Evolutionary conservation across 2,329 filamentous ascomycete species (phyloP).

Genomic region (Fusarium staphyleae): DNA sequence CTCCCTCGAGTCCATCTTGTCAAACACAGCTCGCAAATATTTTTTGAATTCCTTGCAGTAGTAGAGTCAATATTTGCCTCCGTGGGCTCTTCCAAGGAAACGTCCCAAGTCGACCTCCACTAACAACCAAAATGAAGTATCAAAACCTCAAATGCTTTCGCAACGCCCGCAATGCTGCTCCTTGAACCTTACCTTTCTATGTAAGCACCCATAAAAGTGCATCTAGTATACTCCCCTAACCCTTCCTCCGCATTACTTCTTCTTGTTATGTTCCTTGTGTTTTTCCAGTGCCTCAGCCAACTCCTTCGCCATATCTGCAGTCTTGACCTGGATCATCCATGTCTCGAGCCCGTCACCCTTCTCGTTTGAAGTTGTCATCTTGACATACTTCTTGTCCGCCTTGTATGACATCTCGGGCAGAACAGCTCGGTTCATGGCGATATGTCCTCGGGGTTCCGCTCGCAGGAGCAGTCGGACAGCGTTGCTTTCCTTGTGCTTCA

Average conservation of each 20-base stretch:
- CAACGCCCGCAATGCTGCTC: constrained; percentile 38
- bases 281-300: constrained; percentile 61
- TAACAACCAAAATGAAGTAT: constrained; percentile 8
- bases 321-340: constrained; percentile 77
- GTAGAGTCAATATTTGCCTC: constrained; percentile 35
- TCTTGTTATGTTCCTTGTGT: constrained; percentile 64
- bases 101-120: constrained; percentile 2
- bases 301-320: constrained; percentile 61
- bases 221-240: constrained; percentile 36
- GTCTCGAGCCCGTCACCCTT: constrained; percentile 67
- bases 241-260: constrained; percentile 46
- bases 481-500: constrained; percentile 75
- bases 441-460: constrained; percentile 75
- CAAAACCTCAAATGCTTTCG: constrained; percentile 33
- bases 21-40: constrained; percentile 14
- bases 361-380: constrained; percentile 63
- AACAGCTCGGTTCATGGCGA: constrained; percentile 75
- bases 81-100: constrained; percentile 10
- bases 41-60: constrained; percentile 36
- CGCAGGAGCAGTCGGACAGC: constrained; percentile 74
- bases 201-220: constrained; percentile 29
- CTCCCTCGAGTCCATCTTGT: constrained; percentile 1
- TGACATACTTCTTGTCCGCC: constrained; percentile 66
- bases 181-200: constrained; percentile 41
- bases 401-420: constrained; percentile 69